Base-by-base conservation (phyloP, 495 filamentous ascomycete species). In the Lepraria neglecta region DNA sequence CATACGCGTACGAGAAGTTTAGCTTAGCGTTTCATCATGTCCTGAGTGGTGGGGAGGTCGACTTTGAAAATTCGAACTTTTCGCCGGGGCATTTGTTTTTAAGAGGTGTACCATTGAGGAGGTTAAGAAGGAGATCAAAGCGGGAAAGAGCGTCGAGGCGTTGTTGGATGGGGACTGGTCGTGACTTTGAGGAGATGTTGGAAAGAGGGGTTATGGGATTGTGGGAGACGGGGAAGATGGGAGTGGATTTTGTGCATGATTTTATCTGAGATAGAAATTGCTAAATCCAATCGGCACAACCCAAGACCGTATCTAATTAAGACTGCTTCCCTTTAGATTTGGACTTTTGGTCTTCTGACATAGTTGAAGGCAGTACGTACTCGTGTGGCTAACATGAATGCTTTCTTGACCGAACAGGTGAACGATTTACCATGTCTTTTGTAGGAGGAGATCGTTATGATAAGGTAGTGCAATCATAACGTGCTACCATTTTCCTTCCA, bases 41-140 rank as follows among this genome's bases (percentile, higher is more conserved):
- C 9, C 14, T 53, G 27, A 53, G 50, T 1, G 50, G 50, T 47
- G 45, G 45, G 0, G 38, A 44, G 11, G 56, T 17, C 15, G 12
- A 12, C 1, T 38, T 38, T 59, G 21, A 38, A 40, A 48, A 45
- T 12, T 9, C 56, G 28, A 47, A 58, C 31, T 28, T 31, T 10
- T 40, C 27, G 1, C 56, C 43, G 2, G 21, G 56, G 4, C 43
- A 47, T n/a, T n/a, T 21, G 40, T 2, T 5, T 58, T 45, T 10
- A 58, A 46, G 14, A 19, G n/a, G 7, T 58, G 56, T 19, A 47
- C 24, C 44, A 48, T 50, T 9, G 17, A 59, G 17, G 56, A 59
- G 28, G 27, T 59, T 10, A 21, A 12, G 17, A 9, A 30, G 0
- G 19, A 33, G 4, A 31, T 46, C 9, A 21, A 24, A 35, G 17